These are phyloP conservation scores for Scutellaria barbata DNA, from an alignment of 257 asterid genomes.

Conservation along the genomic window DNA sequence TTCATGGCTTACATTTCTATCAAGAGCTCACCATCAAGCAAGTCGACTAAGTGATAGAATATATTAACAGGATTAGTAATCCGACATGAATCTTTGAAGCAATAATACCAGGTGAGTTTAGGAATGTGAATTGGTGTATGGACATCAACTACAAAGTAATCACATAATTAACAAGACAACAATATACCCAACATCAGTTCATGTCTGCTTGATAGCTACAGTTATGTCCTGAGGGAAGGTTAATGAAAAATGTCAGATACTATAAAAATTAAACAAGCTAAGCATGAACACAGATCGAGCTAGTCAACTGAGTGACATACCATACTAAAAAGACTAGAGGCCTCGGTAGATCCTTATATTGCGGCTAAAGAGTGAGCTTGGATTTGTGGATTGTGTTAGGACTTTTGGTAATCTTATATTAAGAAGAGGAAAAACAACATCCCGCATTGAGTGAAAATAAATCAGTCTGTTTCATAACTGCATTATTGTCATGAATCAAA, in stretches of 20 bases:
- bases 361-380: conserved; percentile 10
- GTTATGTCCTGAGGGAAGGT: conserved; percentile 15
- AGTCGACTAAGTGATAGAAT: neutral
- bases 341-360: neutral
- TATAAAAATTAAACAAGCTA: conserved; percentile 5
- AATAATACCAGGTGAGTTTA: neutral
- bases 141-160: neutral
- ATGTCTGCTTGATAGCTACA: conserved; percentile 6
- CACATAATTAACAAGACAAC: conserved; percentile 13
- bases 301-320: neutral
- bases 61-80: neutral
- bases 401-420: conserved; percentile 11
- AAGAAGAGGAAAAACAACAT: conserved; percentile 18
- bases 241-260: neutral
- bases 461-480: neutral
- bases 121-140: neutral
- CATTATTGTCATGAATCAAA: conserved; percentile 6
- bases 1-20: neutral
- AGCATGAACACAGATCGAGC: neutral
- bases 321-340: neutral
- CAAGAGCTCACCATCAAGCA: neutral
- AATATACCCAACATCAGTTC: conserved; percentile 30
- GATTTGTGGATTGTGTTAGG: neutral
- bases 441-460: neutral
- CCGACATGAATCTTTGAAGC: conserved; percentile 1